phyloP scores from a whole-genome alignment of 495 filamentous ascomycete species.

The Xylaria grammica region DNA sequence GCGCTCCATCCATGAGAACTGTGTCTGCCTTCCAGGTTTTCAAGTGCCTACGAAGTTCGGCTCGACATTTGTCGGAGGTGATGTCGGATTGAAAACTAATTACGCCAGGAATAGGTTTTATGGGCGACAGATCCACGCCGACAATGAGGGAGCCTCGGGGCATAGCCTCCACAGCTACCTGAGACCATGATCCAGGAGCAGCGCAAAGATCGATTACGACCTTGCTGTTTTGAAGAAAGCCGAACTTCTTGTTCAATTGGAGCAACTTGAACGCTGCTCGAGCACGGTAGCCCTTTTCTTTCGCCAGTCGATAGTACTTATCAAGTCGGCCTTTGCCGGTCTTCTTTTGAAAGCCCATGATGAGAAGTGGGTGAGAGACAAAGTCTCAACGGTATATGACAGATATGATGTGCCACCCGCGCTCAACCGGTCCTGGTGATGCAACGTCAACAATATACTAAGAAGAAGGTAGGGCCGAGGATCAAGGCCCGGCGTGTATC shows the following conservation, averaged over 20 bases:
- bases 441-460: background rate
- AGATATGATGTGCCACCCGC: background rate
- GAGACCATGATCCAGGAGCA: constrained; percentile 97
- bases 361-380: constrained; percentile 11
- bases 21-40: constrained; percentile 98
- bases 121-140: constrained; percentile 92
- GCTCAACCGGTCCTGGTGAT: background rate
- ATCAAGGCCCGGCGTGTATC: background rate
- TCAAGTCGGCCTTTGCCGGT: constrained; percentile 98
- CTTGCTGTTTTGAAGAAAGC: constrained; percentile 94
- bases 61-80: constrained; percentile 93
- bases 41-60: constrained; percentile 86
- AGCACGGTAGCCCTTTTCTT: constrained; percentile 97
- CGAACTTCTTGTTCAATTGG: constrained; percentile 98
- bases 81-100: constrained; percentile 98
- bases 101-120: constrained; percentile 90
- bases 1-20: constrained; percentile 97
- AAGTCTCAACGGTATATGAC: constrained; percentile 6
- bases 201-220: constrained; percentile 97
- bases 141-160: constrained; percentile 87
- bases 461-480: background rate
- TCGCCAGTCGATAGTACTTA: constrained; percentile 90
- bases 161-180: constrained; percentile 96
- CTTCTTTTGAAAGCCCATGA: constrained; percentile 98
- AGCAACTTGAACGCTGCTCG: constrained; percentile 98